phyloP scores from a whole-genome alignment of 1,139 yeast species.

The Pichia norvegensis region DNA sequence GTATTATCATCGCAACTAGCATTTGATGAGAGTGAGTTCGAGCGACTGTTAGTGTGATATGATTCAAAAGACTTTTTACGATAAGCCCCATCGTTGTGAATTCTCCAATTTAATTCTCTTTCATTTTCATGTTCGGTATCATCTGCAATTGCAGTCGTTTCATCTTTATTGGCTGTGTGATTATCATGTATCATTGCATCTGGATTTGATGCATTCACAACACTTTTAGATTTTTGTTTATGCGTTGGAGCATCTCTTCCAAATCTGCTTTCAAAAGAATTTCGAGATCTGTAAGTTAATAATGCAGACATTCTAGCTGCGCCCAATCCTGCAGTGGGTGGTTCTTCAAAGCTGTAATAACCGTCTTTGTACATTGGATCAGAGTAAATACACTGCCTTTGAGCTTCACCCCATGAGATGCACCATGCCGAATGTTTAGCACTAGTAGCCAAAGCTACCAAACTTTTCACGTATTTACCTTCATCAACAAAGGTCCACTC shows the following conservation, averaged over 20 bases:
- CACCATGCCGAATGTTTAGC: conserved; percentile 98
- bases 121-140: conserved; percentile 13
- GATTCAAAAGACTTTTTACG: conserved; percentile 23
- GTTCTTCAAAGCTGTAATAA: conserved; percentile 64
- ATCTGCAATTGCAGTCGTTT: conserved; percentile 13
- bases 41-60: conserved; percentile 15
- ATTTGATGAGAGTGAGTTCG: conserved; percentile 16
- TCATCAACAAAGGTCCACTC: conserved; percentile 61
- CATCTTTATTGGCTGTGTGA: conserved; percentile 9
- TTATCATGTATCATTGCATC: conserved; percentile 1
- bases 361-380: conserved; percentile 94
- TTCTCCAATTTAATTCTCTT: conserved; percentile 49
- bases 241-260: conserved; percentile 55
- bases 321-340: conserved; percentile 79
- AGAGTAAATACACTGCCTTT: conserved; percentile 87
- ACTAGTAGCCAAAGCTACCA: conserved; percentile 86
- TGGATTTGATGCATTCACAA: conserved; percentile 1
- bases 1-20: conserved; percentile 9
- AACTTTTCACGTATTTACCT: conserved; percentile 64
- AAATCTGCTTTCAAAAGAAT: conserved; percentile 83
- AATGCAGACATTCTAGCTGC: conserved; percentile 98
- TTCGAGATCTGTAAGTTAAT: conserved; percentile 83
- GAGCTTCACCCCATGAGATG: conserved; percentile 98
- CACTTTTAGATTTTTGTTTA: conserved; percentile 22
- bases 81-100: conserved; percentile 57